phyloP scores from a whole-genome alignment of 306 rosid species.

The Canavalia gladiata region DNA sequence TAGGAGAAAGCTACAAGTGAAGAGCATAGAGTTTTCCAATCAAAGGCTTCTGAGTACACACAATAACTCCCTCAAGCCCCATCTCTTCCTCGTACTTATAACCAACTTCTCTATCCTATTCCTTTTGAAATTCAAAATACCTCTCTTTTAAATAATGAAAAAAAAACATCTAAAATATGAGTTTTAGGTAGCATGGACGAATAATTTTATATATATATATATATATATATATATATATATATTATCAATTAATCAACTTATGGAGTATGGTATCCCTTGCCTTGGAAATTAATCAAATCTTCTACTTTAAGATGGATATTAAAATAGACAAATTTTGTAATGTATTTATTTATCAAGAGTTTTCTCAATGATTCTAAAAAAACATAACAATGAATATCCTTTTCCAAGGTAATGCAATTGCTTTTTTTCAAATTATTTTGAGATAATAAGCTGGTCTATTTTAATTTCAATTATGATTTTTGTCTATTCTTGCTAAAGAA shows the following conservation, averaged over 20 bases:
- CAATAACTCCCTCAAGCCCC: no score
- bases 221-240: neutral
- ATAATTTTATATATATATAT: no score
- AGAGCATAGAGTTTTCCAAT: no score
- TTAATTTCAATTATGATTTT: no score
- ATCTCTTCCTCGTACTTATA: no score
- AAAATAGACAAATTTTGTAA: conserved; percentile 50
- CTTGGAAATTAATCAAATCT: neutral
- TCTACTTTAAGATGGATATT: conserved; percentile 29
- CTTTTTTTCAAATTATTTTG: no score
- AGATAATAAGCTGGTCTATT: no score
- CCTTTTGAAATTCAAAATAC: no score
- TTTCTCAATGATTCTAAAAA: conserved; percentile 25
- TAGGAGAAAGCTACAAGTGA: no score
- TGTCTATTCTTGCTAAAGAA: neutral
- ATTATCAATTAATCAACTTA: neutral
- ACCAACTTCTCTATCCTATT: no score
- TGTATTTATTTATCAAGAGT: conserved; percentile 11
- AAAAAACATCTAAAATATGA: conserved; percentile 24
- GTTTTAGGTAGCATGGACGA: conserved; percentile 23
- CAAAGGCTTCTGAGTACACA: no score
- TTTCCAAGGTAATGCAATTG: neutral
- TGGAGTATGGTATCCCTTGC: conserved; percentile 1
- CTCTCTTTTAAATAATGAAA: conserved; percentile 14
- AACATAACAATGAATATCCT: conserved; percentile 1